A percentile compares a stretch with the other conserved stretches of the same genome.
Evolutionary conservation across 202 grass and related monocot genomes (phyloP).

Genomic region (Carex sylvatica): DNA sequence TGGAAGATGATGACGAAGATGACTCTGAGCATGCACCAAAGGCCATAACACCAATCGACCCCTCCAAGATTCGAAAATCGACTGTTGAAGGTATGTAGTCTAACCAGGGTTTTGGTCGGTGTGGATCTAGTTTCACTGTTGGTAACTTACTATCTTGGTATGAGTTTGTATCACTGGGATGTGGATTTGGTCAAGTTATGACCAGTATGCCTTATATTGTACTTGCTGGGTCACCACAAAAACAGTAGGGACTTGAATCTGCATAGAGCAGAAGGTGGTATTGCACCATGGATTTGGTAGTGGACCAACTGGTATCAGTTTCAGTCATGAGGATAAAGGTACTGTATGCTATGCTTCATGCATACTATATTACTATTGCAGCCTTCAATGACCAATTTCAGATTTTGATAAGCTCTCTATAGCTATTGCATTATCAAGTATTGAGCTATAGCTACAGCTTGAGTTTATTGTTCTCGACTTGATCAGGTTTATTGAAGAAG

Average conservation of each 20-base stretch:
- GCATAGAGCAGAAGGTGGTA: neutral
- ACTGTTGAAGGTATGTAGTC: conserved; percentile 43
- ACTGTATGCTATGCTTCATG: neutral
- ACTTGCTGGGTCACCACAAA: neutral
- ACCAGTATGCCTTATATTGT: neutral
- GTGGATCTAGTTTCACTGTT: neutral
- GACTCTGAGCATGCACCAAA: conserved; percentile 41
- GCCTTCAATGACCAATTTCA: neutral
- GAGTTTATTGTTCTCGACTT: conserved; percentile 3
- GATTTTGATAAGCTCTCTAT: neutral
- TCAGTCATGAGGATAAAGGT: neutral
- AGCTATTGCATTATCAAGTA: neutral
- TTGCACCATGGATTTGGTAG: conserved; percentile 16
- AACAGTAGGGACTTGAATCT: neutral
- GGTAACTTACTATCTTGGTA: neutral
- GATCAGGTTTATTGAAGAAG: conserved; percentile 44
- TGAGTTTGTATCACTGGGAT: neutral
- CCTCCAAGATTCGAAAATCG: conserved; percentile 40
- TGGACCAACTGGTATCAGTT: neutral
- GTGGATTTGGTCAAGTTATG: neutral
- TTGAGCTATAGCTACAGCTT: neutral
- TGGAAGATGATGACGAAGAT: conserved; percentile 52
- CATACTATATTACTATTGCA: neutral
- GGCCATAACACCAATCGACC: conserved; percentile 47
- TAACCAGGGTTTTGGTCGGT: neutral